Evolutionary conservation across 1,284 basidiomycete genomes (phyloP).

Genomic region (Cutaneotrichosporon mucoides): DNA sequence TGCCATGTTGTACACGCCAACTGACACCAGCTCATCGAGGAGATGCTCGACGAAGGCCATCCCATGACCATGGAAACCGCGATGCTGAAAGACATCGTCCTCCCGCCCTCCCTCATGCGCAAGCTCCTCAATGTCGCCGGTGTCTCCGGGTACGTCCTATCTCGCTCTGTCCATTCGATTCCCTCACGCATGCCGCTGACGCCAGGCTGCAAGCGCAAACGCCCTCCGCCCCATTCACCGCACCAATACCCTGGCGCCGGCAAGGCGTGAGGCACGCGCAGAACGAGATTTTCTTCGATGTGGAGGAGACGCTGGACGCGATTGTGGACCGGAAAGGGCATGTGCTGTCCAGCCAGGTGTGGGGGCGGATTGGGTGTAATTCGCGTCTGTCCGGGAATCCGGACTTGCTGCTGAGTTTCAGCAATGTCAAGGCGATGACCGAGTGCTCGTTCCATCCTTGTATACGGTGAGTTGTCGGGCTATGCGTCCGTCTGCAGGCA

Average conservation of each 20-base stretch:
- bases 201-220: constrained; percentile 44
- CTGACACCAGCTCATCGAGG: constrained; percentile 72
- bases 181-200: not conserved
- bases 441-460: constrained; percentile 89
- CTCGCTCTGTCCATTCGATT: too few relatives aligned
- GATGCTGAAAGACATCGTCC: constrained; percentile 84
- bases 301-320: constrained; percentile 76
- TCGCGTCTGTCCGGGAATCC: constrained; percentile 78
- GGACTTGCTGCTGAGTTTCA: constrained; percentile 74
- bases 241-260: constrained; percentile 91
- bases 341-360: constrained; percentile 65
- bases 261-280: constrained; percentile 76
- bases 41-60: constrained; percentile 89
- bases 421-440: constrained; percentile 67
- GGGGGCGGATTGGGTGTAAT: constrained; percentile 77
- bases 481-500: too few relatives aligned
- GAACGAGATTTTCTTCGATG: constrained; percentile 93
- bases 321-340: constrained; percentile 80
- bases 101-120: constrained; percentile 76
- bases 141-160: constrained; percentile 51
- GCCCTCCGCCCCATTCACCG: constrained; percentile 70
- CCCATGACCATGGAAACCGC: constrained; percentile 92
- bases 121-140: constrained; percentile 67
- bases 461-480: constrained; percentile 60
- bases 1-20: too few relatives aligned